A percentile compares a stretch with the other conserved stretches of the same genome.
These are phyloP conservation scores for Podila verticillata DNA, from an alignment of 192 early-diverging fungal genomes.

Conservation along the genomic window DNA sequence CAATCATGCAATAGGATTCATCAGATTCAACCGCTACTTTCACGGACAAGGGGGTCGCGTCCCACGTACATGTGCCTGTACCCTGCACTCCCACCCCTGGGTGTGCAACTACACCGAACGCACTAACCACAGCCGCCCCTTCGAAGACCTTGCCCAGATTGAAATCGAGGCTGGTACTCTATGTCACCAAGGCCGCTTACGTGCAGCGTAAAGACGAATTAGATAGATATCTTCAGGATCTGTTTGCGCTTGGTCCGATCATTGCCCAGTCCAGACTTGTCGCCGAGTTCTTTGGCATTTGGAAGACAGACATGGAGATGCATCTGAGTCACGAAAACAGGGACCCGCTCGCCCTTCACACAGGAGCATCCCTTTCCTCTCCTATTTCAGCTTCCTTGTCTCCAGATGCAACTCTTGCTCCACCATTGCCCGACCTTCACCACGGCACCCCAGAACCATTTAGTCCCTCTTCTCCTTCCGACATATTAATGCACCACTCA, in stretches of 20 bases:
- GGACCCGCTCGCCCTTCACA: constrained; percentile 34
- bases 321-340: constrained; percentile 43
- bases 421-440: not conserved
- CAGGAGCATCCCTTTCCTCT: not conserved
- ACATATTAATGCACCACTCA: not conserved
- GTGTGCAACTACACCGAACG: not conserved
- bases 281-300: constrained; percentile 46
- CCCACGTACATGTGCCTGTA: too few relatives aligned
- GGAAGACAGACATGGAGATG: constrained; percentile 48
- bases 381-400: too few relatives aligned
- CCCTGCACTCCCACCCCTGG: too few relatives aligned
- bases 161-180: constrained; percentile 33
- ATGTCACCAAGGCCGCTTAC: constrained; percentile 36
- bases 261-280: constrained; percentile 44
- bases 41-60: too few relatives aligned
- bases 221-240: constrained; percentile 43
- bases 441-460: not conserved
- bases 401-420: not conserved
- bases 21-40: too few relatives aligned
- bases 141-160: constrained; percentile 14
- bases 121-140: not conserved
- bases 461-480: not conserved
- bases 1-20: too few relatives aligned
- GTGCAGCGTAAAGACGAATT: constrained; percentile 44
- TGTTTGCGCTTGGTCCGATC: constrained; percentile 37